These are phyloP conservation scores for Canavalia ensiformis DNA, from an alignment of 306 rosid species.

Conservation along the genomic window DNA sequence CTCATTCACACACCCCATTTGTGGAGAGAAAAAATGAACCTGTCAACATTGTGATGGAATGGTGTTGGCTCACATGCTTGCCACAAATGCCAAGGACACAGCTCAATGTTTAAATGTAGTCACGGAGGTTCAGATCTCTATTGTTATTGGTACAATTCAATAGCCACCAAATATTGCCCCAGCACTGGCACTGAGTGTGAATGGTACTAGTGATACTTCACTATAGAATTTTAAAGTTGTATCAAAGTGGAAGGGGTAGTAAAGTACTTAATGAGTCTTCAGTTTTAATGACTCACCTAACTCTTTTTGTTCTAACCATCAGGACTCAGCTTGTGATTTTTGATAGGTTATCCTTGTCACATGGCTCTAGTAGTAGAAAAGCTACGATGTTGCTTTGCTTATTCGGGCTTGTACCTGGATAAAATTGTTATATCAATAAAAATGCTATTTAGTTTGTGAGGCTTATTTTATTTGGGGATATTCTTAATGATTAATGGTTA, in stretches of 20 bases:
- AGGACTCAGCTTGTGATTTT: slow-evolving; percentile 17
- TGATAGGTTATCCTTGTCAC: not conserved
- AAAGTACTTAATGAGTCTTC: not conserved
- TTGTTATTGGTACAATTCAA: slow-evolving; percentile 20
- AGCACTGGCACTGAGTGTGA: slow-evolving; percentile 6
- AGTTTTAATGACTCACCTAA: slow-evolving; percentile 6
- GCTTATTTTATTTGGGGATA: not conserved
- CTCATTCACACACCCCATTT: not conserved
- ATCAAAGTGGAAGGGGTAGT: not conserved
- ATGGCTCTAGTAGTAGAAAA: not conserved
- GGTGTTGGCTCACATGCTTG: slow-evolving; percentile 36
- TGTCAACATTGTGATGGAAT: not conserved
- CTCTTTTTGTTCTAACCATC: not conserved
- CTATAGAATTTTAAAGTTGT: not conserved
- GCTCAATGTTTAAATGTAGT: slow-evolving; percentile 17
- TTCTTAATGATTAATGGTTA: too few species aligned
- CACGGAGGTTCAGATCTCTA: slow-evolving; percentile 1
- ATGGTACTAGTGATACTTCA: slow-evolving; percentile 12
- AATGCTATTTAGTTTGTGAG: not conserved
- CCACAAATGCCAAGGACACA: slow-evolving; percentile 27
- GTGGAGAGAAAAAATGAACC: not conserved
- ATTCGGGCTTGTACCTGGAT: not conserved
- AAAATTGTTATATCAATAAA: not conserved
- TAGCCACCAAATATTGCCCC: slow-evolving; percentile 8
- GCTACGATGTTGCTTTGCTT: not conserved